Conservation (phyloP, 1,284 basidiomycete genomes). For the Inonotus hispidus region DNA sequence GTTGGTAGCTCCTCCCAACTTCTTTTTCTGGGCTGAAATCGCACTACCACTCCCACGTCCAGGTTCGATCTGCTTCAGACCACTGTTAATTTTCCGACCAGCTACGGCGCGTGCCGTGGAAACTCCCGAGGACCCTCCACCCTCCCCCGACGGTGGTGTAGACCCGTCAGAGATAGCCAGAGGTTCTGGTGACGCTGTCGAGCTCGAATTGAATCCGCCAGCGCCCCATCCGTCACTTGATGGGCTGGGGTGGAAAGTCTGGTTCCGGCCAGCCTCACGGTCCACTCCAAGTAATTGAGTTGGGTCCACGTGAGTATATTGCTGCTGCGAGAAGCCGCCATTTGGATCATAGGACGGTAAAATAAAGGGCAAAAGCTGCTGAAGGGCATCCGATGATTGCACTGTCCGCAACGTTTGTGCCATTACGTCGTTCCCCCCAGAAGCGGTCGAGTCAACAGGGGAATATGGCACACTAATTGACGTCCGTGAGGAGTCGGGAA, state of each 20-base stretch:
- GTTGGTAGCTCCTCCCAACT: slow-evolving; percentile 30
- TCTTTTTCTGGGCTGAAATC: slow-evolving; percentile 37
- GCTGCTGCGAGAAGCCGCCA: slow-evolving; percentile 35
- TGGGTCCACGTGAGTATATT: slow-evolving; percentile 85
- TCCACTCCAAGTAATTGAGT: slow-evolving; percentile 50
- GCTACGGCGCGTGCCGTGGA: slow-evolving; percentile 8
- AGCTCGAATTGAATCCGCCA: slow-evolving; percentile 56
- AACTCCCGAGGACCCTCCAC: slow-evolving; percentile 3
- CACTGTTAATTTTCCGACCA: slow-evolving; percentile 51
- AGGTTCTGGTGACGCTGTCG: slow-evolving; percentile 73
- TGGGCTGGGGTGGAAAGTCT: slow-evolving; percentile 65
- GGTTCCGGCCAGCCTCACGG: slow-evolving; percentile 38
- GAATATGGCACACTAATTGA: slow-evolving; percentile 15
- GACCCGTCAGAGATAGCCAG: slow-evolving; percentile 60
- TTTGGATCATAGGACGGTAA: slow-evolving; percentile 32
- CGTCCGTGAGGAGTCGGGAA: slow-evolving; percentile 9
- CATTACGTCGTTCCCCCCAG: slow-evolving; percentile 39
- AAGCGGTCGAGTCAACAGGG: slow-evolving; percentile 14
- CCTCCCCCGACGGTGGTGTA: slow-evolving; percentile 52
- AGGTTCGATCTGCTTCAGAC: slow-evolving; percentile 44
- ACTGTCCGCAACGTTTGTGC: slow-evolving; percentile 44
- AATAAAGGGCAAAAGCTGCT: slow-evolving; percentile 40
- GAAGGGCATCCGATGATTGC: slow-evolving; percentile 51
- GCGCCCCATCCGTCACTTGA: slow-evolving; percentile 72
- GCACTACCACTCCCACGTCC: slow-evolving; percentile 10